A percentile compares a stretch with the other conserved stretches of the same genome.
phyloP scores from a whole-genome alignment of 176 grass and related monocot species.

The Rhynchospora breviuscula region DNA sequence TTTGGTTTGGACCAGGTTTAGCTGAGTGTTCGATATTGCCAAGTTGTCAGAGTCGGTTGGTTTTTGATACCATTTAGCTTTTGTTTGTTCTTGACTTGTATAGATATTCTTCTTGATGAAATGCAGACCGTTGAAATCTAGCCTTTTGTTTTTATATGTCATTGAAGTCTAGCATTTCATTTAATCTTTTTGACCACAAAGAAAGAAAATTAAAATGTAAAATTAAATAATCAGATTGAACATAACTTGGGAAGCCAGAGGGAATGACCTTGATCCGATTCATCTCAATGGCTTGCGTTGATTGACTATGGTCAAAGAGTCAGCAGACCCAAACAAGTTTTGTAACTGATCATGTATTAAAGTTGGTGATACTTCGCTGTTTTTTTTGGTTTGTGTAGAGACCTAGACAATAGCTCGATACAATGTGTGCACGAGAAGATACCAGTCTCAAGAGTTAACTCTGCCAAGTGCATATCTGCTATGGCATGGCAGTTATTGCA shows the following conservation, averaged over 20 bases:
- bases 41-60: background rate
- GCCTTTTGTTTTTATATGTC: background rate
- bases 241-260: background rate
- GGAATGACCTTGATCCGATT: background rate
- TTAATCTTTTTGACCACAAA: background rate
- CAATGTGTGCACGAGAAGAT: conserved; percentile 85
- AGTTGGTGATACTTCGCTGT: background rate
- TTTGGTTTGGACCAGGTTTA: background rate
- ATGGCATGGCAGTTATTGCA: conserved; percentile 67
- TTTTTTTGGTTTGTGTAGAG: conserved; percentile 38
- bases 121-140: background rate
- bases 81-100: background rate
- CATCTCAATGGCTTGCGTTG: background rate
- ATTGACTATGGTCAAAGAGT: background rate
- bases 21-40: background rate
- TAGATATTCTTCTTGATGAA: background rate
- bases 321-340: background rate
- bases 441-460: conserved; percentile 66
- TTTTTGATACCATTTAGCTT: background rate
- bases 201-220: background rate
- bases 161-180: background rate
- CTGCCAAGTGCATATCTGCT: conserved; percentile 75
- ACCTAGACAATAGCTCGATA: conserved; percentile 76
- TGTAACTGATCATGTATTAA: background rate
- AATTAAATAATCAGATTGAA: background rate